phyloP scores from a whole-genome alignment of 225 moss, liverwort and hornwort species.

The Straminergon stramineum region DNA sequence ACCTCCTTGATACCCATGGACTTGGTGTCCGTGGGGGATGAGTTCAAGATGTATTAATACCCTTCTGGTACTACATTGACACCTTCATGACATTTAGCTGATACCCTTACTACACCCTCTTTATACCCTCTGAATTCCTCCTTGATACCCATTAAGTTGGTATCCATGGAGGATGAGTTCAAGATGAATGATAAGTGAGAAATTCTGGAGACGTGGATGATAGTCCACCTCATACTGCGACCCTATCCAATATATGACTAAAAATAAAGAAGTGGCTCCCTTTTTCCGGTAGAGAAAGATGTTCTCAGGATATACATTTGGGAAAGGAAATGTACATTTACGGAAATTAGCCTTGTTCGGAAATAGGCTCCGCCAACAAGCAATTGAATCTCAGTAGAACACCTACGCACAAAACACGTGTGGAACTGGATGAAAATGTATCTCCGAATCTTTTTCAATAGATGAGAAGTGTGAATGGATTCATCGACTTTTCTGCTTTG shows the following conservation, averaged over 20 bases:
- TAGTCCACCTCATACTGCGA: neutral
- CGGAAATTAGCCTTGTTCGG: neutral
- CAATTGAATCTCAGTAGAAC: neutral
- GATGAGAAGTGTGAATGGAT: neutral
- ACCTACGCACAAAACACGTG: neutral
- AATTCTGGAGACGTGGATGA: neutral
- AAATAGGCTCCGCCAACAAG: neutral
- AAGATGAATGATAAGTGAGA: neutral
- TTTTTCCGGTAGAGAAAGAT: neutral
- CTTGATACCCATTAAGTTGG: too few species aligned
- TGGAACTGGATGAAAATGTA: neutral
- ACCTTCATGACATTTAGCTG: neutral
- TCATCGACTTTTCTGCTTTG: neutral
- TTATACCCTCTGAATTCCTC: neutral
- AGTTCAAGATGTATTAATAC: neutral
- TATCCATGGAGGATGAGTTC: neutral
- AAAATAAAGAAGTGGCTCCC: neutral
- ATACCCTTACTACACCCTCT: neutral
- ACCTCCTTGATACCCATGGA: neutral
- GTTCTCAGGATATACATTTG: rapidly evolving
- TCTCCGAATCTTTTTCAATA: neutral
- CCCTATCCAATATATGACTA: conserved; percentile 1
- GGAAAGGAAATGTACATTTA: neutral
- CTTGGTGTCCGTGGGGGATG: neutral
- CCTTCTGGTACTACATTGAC: neutral